Base-by-base conservation (phyloP, 352 stramenopile species). In the Pythium chondricola region DNA sequence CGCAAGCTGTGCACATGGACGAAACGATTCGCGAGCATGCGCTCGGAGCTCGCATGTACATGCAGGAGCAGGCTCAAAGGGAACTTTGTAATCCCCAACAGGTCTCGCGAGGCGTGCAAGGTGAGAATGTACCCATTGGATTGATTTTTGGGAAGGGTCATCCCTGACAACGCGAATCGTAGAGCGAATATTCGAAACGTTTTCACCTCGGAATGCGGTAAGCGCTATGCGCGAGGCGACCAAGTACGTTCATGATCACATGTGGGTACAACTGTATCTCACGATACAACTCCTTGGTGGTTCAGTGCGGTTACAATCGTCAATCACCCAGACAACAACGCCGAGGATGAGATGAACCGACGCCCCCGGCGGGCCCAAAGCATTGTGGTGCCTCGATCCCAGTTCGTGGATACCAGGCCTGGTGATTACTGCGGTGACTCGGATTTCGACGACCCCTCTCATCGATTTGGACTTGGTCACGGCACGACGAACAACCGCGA, bases 1-100 rank as follows among this genome's bases (percentile, higher is more conserved):
- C 8, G 30, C 4, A 43, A 86, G 75, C 76, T 2, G 73, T 60
- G 44, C 63, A 69, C 3, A 46, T 91, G 14, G 69, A 82, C 11
- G 61, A 88, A 30, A 74, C 61, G 11, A 88, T 91, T 22, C 74
- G 67, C 6, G 65, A 84, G n/a, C 69, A 85, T 39, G 79, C 79
- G 6, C 18, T 56, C 6, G 76, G 78, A 27, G 79, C 74, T 6
- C 52, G 79, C 26, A 68, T 61, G 30, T 74, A 76, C 42, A 65
- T 91, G 54, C 56, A 70, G 16, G 59, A 83, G 24, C 71, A 82
- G 61, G 71, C 65, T 0, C 36, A 52, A 4, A 68, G 67, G 14
- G 52, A 84, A n/a, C 48, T 79, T 13, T 56, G 62, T 9, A 47
- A 59, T 16, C 58, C 47, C 5, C 52, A 69, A 11, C 51, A 69